These are phyloP conservation scores for Pholiota molesta DNA, from an alignment of 768 basidiomycete genomes.

Conservation along the genomic window DNA sequence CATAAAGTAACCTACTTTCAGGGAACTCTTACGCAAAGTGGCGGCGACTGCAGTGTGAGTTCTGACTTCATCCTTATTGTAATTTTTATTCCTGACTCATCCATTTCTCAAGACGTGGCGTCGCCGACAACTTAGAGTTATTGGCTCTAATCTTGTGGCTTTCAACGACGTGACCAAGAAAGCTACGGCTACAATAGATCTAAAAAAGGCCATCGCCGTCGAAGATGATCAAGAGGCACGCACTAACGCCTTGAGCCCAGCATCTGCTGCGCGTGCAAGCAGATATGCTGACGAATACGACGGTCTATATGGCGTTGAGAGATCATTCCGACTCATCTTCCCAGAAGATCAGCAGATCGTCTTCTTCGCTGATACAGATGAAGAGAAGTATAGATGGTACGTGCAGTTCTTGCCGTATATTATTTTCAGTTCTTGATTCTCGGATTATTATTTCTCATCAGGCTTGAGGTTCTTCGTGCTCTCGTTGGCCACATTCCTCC, in stretches of 20 bases:
- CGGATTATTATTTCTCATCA: slow-evolving; percentile 31
- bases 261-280: slow-evolving; percentile 39
- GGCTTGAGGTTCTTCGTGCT: slow-evolving; percentile 84
- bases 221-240: slow-evolving; percentile 74
- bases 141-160: slow-evolving; percentile 84
- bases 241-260: slow-evolving; percentile 47
- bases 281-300: slow-evolving; percentile 61
- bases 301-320: slow-evolving; percentile 69
- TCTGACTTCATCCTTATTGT: slow-evolving; percentile 1
- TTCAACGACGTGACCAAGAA: slow-evolving; percentile 94
- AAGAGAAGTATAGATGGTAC: slow-evolving; percentile 87
- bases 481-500: slow-evolving; percentile 90
- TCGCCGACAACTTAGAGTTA: slow-evolving; percentile 80
- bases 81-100: slow-evolving; percentile 8
- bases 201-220: slow-evolving; percentile 79
- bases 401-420: slow-evolving; percentile 25
- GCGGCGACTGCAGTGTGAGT: slow-evolving; percentile 90
- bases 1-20: slow-evolving; percentile 95
- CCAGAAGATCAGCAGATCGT: slow-evolving; percentile 75
- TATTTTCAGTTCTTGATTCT: slow-evolving; percentile 4
- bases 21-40: slow-evolving; percentile 89
- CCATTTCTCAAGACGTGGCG: slow-evolving; percentile 65
- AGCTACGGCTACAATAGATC: slow-evolving; percentile 86
- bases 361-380: slow-evolving; percentile 91
- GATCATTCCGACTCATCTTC: slow-evolving; percentile 86